phyloP scores from a whole-genome alignment of 176 grass and related monocot species.

The Avena atlantica region DNA sequence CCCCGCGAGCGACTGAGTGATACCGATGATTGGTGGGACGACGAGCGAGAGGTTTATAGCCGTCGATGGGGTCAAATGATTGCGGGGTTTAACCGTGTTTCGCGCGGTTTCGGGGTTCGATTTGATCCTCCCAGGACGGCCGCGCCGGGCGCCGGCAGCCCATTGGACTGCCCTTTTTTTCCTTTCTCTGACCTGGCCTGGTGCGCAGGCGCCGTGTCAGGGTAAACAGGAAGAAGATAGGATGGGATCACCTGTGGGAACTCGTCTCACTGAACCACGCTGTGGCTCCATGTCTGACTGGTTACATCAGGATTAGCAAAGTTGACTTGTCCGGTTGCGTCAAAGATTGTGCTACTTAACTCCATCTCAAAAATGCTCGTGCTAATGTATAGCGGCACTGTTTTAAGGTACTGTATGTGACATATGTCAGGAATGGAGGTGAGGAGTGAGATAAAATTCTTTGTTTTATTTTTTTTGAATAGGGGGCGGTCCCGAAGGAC shows the following conservation, averaged over 20 bases:
- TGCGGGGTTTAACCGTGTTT: background rate
- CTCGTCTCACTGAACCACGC: background rate
- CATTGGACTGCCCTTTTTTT: background rate
- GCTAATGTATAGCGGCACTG: too few relatives aligned
- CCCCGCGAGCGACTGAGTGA: background rate
- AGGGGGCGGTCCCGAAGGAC: too few relatives aligned
- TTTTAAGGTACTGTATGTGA: too few relatives aligned
- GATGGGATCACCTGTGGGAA: slow-evolving; percentile 37
- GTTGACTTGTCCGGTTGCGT: too few relatives aligned
- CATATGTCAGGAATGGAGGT: too few relatives aligned
- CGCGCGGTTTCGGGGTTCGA: background rate
- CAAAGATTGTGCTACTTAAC: too few relatives aligned
- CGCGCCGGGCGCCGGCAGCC: slow-evolving; percentile 37
- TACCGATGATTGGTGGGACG: background rate
- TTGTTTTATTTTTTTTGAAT: too few relatives aligned
- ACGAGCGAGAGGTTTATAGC: slow-evolving; percentile 24
- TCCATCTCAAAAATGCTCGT: too few relatives aligned
- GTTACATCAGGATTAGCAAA: background rate
- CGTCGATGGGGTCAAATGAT: background rate
- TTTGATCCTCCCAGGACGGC: slow-evolving; percentile 7
- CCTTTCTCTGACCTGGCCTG: slow-evolving; percentile 19
- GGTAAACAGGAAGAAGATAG: slow-evolving; percentile 41
- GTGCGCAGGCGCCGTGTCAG: slow-evolving; percentile 31
- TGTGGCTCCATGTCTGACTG: background rate
- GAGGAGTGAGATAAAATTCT: too few relatives aligned